Evolutionary conservation across 805 yeast genomes (phyloP), one percentile per base, ranked within the genome.

Genomic region (Yamadazyma ubonensis): DNA sequence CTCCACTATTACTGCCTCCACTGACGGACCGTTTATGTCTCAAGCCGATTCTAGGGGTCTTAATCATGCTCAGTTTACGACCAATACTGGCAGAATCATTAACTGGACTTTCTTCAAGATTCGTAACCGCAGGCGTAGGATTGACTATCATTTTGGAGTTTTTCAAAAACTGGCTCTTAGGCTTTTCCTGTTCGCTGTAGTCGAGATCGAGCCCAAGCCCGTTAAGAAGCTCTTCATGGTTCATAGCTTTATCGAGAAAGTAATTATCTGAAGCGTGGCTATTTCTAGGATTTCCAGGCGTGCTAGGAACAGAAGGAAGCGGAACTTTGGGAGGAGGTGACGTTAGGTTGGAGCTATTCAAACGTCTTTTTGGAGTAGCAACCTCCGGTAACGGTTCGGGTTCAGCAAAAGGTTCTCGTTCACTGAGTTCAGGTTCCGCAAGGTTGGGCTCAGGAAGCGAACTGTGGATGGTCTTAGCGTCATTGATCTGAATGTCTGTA

Each of bases 301-400:
- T 49, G 29, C 30, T 29, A 11, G 42, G 30, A 7, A 28, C 29
- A 10, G 40, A 36, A 15, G 36, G 61, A 33, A 58, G 56, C 28
- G 48, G 71, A 19, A 53, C 37, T 36, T 52, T 61, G 9, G 73
- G 73, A 12, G 73, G 73, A 9, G 73, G 73, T 8, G 71, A 65
- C 25, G 61, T 39, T 28, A 59, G 28, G 11, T 36, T 28, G 6
- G 33, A 27, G 6, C 41, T 33, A n/a, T 33, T 21, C 4, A 36
- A 19, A 7, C 32, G 41, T 34, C 39, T 48, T 36, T 52, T 54
- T 3, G 58, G 58, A 10, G 52, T 52, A 2, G 47, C 26, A 9
- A 35, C 11, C 20, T 35, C 36, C 15, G 42, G 8, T 36, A 33
- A 17, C 2, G 43, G 34, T 3, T 43, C 41, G 5, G 35, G 21